Evolutionary conservation across 495 filamentous ascomycete genomes (phyloP), one percentile per base, ranked within the genome.

Genomic region (Talaromyces thailandensis): DNA sequence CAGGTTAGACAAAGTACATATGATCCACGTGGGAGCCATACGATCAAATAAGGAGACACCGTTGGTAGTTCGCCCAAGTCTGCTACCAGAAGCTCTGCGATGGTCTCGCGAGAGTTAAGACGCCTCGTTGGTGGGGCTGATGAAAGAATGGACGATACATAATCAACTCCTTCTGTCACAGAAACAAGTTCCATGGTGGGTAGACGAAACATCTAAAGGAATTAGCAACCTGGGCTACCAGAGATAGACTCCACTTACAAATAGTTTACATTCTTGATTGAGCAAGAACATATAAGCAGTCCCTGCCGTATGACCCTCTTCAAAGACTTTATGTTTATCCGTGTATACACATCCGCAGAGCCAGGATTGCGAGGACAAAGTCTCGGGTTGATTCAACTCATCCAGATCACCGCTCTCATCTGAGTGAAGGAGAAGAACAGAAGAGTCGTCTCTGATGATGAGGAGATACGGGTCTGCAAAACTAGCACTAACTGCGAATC

Each of bases 391-490:
- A 31, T 16, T 73, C 59, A 82, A 75, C 32, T 88, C 82, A 67
- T 97, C 94, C 26, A 99, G 75, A 59, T 98, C 94, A 23, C 91
- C 86, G 67, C 81, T 86, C 29, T 83, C 84, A 70, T 93, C 90
- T 21, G 88, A 86, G 69, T 88, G 81, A 23, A 92, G 84, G 28
- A 98, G 78, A 43, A 88, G 81, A 8, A 90, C 79, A 56, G 88
- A 92, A 0, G 82, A 82, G 71, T 97, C 92, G 62, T 96, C 90
- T 61, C 89, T 82, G 48, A 96, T 70, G 4, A 99, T 82, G 2
- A 96, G 76, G n/a, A 99, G 68, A 69, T 89, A 97, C 6, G 92
- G 92, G 68, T 97, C 94, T 12, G 81, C 80, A 66, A 98, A 90
- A 71, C 89, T 94, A n/a, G 88, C 88, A 67, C 82, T 89, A 45